Percentiles rank a stretch among this genome's conserved stretches.
Evolutionary conservation across 164 flowering plant species (phyloP).

Genomic region (Tetracentron sinense): DNA sequence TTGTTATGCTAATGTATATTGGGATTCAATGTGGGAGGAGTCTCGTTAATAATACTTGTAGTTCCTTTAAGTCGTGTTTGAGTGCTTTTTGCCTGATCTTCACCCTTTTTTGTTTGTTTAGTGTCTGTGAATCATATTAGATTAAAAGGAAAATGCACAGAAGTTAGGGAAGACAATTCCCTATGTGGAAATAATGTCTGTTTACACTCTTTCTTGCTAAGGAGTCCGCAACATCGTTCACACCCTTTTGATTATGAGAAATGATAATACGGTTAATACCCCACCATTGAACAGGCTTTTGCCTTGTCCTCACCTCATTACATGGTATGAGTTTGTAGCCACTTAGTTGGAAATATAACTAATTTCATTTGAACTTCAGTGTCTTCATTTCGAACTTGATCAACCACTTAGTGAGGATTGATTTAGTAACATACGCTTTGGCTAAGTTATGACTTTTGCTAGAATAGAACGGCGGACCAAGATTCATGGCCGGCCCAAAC

Average conservation of each 20-base stretch:
- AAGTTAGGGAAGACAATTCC: not conserved
- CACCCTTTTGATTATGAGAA: not conserved
- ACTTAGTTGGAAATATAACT: not conserved
- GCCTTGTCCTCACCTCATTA: not conserved
- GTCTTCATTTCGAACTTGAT: no score
- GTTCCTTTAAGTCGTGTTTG: not conserved
- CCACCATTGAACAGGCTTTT: not conserved
- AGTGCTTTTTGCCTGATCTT: not conserved
- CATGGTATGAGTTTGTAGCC: not conserved
- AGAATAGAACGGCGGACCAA: no score
- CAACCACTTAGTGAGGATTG: no score
- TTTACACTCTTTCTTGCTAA: not conserved
- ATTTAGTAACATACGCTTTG: no score
- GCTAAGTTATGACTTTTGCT: no score
- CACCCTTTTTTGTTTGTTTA: not conserved
- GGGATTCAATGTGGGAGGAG: not conserved
- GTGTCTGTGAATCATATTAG: not conserved
- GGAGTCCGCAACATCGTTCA: not conserved
- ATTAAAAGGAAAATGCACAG: not conserved
- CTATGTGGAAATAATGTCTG: not conserved
- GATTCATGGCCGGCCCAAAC: no score
- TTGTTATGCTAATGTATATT: slow-evolving; percentile 2
- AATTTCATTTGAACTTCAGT: not conserved
- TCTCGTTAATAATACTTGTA: not conserved
- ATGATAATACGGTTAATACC: not conserved